Evolutionary conservation across 2,329 filamentous ascomycete genomes (phyloP), one percentile per base, ranked within the genome.

Genomic region (Dothiorella sarmentorum): DNA sequence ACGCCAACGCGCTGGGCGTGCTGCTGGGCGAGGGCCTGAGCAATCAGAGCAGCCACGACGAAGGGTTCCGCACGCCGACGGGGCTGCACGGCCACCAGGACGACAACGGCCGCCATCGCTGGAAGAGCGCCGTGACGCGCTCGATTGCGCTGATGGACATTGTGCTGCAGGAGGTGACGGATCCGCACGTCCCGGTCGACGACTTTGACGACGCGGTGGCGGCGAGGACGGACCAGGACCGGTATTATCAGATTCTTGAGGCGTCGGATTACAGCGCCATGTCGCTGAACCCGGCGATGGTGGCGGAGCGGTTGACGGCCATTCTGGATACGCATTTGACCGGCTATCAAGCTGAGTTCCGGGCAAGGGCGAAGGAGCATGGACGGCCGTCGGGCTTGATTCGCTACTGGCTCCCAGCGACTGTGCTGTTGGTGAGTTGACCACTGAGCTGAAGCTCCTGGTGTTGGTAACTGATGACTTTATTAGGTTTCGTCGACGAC

Each of bases 141-240:
- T 95, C 89, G 65, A 87, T 97, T 43, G 85, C 86, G 20, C 76
- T 97, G 27, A 95, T 97, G 82, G 90, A 95, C 67, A 89, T 88
- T 66, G 87, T 97, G 18, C 81, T 96, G 5, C 83, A 82, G 26
- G 88, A 91, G 65, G 85, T 89, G 17, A 83, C 84, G 45, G 78
- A 82, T 20, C 73, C 89, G 38, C 85, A 89, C 22, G 71, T 78
- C 18, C 73, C 74, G 7, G 69, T 80, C 10, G 74, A 78, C 27
- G 80, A 81, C 56, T 84, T 85, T 63, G 82, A 85, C 66, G 75
- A 81, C 42, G 75, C 75, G 2, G 78, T 85, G 22, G 79, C 80
- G 49, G 78, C 83, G 29, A 81, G 82, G 77, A 71, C 86, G 78
- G 68, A 77, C 53, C 73, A 79, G 42, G 73, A 81, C 56, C 70